Base-by-base conservation (phyloP, 352 stramenopile genomes). In the Aphanomyces invadans region DNA sequence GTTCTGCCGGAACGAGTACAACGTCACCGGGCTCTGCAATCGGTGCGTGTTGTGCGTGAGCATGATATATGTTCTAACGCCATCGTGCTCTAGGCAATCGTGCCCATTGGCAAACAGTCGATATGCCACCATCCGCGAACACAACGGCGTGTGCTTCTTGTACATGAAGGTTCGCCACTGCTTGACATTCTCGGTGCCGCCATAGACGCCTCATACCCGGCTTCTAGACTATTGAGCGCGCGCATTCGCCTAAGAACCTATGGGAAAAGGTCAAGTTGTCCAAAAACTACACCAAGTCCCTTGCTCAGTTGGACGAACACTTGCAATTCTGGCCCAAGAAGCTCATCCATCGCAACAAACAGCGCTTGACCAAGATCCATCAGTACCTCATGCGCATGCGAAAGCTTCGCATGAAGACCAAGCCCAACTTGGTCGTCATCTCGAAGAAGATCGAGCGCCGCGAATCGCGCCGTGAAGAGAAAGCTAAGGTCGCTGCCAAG, bases 371-470 rank as follows among this genome's bases (percentile, higher is more conserved):
- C 36, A 99, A 99, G 77, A 99, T 99, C 74, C 94, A 99, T 77
- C 96, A 99, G 81, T 99, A 99, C 73, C 80, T 99, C 62, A 97
- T 99, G 74, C 85, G 96, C 59, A 99, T 99, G 96, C 86, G 97
- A 4, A 99, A 98, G 81, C 80, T 99, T 62, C 94, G 95, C 60
- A 79, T 98, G 52, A 97, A 98, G 73, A 95, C 90, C 57, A 90
- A 89, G 74, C 93, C 94, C 11, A 97, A 97, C 71, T 79, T 98
- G 45, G 86, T 96, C 26, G 81, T 93, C n/a, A 93, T 98, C 38
- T 96, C 98, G 77, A 96, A 97, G 63, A 96, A 97, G 77, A 88
- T 99, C 49, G 96, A 98, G 44, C 89, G 96, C 36, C 81, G 96
- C 64, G 97, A 99, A 74, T 88, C 86, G 66, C 92, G 92, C 31